Percentiles rank a stretch among this genome's conserved stretches.
Conservation (phyloP, 2,329 filamentous ascomycete species). For the Aspergillus fijiensis region DNA sequence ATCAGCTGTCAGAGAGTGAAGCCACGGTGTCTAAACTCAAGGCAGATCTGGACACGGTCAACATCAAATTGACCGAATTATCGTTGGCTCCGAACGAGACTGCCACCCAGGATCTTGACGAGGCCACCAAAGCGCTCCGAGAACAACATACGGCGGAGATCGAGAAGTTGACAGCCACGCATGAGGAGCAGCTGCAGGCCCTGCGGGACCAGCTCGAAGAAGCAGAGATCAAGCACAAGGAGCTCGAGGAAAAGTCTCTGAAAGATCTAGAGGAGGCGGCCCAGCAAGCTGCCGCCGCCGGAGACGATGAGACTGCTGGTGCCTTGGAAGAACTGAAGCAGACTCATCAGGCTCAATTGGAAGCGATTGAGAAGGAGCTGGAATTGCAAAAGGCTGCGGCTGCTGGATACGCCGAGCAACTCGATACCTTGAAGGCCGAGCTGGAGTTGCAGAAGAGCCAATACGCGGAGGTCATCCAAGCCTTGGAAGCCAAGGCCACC, state of each 20-base stretch:
- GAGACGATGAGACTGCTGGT: conserved; percentile 35
- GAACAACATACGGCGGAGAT: conserved; percentile 36
- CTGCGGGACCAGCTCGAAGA: conserved; percentile 37
- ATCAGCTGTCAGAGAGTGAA: conserved; percentile 39
- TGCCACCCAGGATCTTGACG: conserved; percentile 21
- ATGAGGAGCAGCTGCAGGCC: conserved; percentile 35
- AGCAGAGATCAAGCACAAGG: conserved; percentile 36
- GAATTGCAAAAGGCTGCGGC: conserved; percentile 34
- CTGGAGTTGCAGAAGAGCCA: conserved; percentile 31
- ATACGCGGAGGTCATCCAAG: conserved; percentile 28
- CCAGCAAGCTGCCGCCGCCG: conserved; percentile 35
- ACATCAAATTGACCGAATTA: conserved; percentile 36
- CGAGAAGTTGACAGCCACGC: conserved; percentile 31
- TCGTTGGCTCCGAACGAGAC: conserved; percentile 28
- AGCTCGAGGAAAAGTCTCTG: conserved; percentile 37
- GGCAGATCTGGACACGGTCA: conserved; percentile 35
- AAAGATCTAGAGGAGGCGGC: conserved; percentile 42
- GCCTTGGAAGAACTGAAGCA: conserved; percentile 40
- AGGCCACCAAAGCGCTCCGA: conserved; percentile 26
- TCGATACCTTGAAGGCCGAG: conserved; percentile 31
- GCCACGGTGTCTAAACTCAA: conserved; percentile 34
- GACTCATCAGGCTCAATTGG: conserved; percentile 37
- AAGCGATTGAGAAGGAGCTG: conserved; percentile 36
- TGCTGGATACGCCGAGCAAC: conserved; percentile 29
- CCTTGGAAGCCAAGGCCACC: conserved; percentile 31